Evolutionary conservation across 2,329 filamentous ascomycete genomes (phyloP).

Genomic region (Fusarium xyrophilum): DNA sequence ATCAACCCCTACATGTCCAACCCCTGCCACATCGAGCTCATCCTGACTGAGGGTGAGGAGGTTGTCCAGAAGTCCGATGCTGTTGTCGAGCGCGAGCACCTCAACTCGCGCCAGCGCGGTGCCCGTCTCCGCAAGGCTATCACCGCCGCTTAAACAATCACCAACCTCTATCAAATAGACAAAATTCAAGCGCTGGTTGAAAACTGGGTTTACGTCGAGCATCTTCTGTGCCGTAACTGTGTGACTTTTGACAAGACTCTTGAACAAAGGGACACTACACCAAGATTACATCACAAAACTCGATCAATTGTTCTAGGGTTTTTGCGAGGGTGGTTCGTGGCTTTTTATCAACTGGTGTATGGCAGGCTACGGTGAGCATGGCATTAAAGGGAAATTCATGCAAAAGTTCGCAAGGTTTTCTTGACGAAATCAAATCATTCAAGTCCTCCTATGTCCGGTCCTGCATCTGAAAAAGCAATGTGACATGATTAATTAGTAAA

Average conservation of each 20-base stretch:
- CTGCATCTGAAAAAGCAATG: not conserved
- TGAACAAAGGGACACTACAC: slow-evolving; percentile 23
- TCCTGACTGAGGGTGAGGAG: slow-evolving; percentile 98
- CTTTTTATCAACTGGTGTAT: slow-evolving; percentile 52
- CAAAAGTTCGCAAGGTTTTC: slow-evolving; percentile 48
- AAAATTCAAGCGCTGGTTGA: slow-evolving; percentile 39
- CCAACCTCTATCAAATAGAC: slow-evolving; percentile 29
- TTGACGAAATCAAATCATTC: slow-evolving; percentile 50
- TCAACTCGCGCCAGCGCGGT: slow-evolving; percentile 94
- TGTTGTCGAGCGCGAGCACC: slow-evolving; percentile 73
- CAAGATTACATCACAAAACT: slow-evolving; percentile 29
- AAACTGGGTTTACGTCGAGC: slow-evolving; percentile 36
- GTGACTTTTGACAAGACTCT: slow-evolving; percentile 29
- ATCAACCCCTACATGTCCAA: slow-evolving; percentile 99
- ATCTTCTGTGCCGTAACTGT: slow-evolving; percentile 33
- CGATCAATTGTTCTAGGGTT: slow-evolving; percentile 42
- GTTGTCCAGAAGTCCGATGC: slow-evolving; percentile 94
- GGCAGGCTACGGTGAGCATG: slow-evolving; percentile 50
- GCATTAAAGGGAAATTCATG: slow-evolving; percentile 50
- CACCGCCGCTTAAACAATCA: slow-evolving; percentile 63
- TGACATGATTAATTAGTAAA: not conserved
- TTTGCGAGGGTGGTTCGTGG: slow-evolving; percentile 47
- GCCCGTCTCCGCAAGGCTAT: slow-evolving; percentile 68
- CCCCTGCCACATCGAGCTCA: slow-evolving; percentile 99
- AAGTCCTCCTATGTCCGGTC: slow-evolving; percentile 38